A percentile compares a stretch with the other conserved stretches of the same genome.
Conservation (phyloP, 2,329 filamentous ascomycete species). For the Fusarium sp. region DNA sequence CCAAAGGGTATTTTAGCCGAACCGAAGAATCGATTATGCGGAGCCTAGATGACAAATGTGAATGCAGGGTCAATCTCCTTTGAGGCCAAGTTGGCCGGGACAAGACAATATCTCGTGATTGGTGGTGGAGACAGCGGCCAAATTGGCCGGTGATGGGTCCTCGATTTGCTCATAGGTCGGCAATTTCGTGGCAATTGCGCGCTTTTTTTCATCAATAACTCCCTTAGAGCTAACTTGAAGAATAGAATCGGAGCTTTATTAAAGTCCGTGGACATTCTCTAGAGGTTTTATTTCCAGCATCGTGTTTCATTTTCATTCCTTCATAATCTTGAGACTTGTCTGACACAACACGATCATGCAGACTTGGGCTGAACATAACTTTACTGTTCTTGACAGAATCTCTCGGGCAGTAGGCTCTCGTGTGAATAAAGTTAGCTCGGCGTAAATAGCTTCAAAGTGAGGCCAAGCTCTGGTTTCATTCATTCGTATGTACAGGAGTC, state of each 20-base stretch:
- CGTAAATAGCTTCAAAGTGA: not conserved
- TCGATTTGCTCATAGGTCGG: too few relatives aligned
- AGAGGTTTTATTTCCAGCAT: not conserved
- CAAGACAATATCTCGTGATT: not conserved
- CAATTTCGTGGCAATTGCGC: not conserved
- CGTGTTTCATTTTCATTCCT: not conserved
- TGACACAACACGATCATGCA: not conserved
- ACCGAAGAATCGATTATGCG: not conserved
- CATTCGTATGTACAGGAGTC: not conserved
- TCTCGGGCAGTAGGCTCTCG: not conserved
- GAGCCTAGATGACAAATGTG: not conserved
- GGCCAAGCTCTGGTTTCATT: not conserved
- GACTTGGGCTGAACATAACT: not conserved
- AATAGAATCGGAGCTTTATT: not conserved
- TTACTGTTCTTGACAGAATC: not conserved
- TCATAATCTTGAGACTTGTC: not conserved
- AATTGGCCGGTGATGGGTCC: not conserved
- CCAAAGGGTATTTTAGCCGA: not conserved
- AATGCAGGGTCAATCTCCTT: not conserved
- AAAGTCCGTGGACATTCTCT: not conserved
- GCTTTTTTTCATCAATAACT: not conserved
- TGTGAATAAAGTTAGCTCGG: rapidly evolving
- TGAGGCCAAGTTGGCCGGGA: not conserved
- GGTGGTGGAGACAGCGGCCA: not conserved
- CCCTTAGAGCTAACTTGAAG: rapidly evolving